phyloP scores from a whole-genome alignment of 2,329 filamentous ascomycete species.

The Fusarium sp. region DNA sequence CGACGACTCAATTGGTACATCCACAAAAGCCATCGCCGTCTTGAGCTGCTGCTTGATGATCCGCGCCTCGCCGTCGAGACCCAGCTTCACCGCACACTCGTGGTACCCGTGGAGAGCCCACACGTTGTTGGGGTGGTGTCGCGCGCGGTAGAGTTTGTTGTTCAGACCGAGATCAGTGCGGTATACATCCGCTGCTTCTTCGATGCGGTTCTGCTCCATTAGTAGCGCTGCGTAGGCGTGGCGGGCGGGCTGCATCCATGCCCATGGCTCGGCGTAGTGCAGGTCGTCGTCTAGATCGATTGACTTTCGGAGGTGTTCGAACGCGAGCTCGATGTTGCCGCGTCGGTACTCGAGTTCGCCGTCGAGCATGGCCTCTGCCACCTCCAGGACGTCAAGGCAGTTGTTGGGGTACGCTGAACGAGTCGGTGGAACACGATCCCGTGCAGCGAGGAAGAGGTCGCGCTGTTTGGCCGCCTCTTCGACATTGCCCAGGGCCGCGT shows the following conservation, averaged over 20 bases:
- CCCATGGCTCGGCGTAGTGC: slow-evolving; percentile 80
- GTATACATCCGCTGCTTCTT: slow-evolving; percentile 68
- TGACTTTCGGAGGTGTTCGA: slow-evolving; percentile 66
- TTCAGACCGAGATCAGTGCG: slow-evolving; percentile 70
- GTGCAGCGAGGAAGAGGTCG: slow-evolving; percentile 63
- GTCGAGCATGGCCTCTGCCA: slow-evolving; percentile 75
- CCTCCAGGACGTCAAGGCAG: slow-evolving; percentile 70
- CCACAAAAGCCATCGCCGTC: slow-evolving; percentile 67
- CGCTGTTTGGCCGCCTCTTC: slow-evolving; percentile 65
- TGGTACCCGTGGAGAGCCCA: slow-evolving; percentile 80
- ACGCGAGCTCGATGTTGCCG: slow-evolving; percentile 69
- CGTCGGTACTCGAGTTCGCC: slow-evolving; percentile 79
- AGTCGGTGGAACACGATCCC: slow-evolving; percentile 64
- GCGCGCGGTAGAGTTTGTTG: slow-evolving; percentile 69
- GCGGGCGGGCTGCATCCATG: slow-evolving; percentile 79
- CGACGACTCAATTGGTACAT: slow-evolving; percentile 64
- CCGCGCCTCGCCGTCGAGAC: slow-evolving; percentile 57
- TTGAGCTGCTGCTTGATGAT: slow-evolving; percentile 60
- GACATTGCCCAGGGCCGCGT: slow-evolving; percentile 68
- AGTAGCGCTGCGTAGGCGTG: slow-evolving; percentile 77
- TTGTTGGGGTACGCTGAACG: slow-evolving; percentile 78
- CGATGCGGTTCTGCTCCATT: slow-evolving; percentile 71
- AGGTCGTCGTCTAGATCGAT: slow-evolving; percentile 71
- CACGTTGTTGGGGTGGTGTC: slow-evolving; percentile 77
- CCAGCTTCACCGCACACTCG: slow-evolving; percentile 71